Percentiles rank a stretch among this genome's conserved stretches.
phyloP scores from a whole-genome alignment of 2,329 filamentous ascomycete genomes.

The Colletotrichum liaoningense region DNA sequence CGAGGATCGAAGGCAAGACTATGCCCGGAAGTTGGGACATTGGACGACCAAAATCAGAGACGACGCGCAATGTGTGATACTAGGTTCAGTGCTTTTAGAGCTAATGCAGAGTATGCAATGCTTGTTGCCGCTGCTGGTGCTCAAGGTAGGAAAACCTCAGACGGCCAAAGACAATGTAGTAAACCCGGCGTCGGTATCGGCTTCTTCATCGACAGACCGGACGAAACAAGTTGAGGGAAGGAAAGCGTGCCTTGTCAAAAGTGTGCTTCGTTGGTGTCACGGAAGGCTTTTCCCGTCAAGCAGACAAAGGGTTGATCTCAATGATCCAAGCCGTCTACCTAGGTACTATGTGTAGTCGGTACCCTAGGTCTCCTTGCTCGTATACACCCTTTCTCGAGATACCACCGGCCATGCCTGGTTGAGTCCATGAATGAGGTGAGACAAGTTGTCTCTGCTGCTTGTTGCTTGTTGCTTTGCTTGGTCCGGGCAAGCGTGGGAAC shows the following conservation, averaged over 20 bases:
- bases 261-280: neutral
- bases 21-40: neutral
- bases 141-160: constrained; percentile 14
- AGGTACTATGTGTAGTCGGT: neutral
- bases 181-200: constrained; percentile 13
- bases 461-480: constrained; percentile 15
- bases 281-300: neutral
- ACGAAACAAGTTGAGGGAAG: neutral
- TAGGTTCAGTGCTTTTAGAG: constrained; percentile 19
- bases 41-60: neutral
- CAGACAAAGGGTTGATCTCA: neutral
- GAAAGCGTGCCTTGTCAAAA: neutral
- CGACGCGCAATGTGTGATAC: constrained; percentile 11
- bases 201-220: neutral
- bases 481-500: constrained; percentile 26
- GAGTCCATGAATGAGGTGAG: constrained; percentile 22
- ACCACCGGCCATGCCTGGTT: constrained; percentile 11
- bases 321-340: neutral
- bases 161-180: constrained; percentile 12
- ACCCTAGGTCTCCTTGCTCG: neutral
- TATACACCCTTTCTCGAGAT: constrained; percentile 1
- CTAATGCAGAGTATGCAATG: constrained; percentile 15
- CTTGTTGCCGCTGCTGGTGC: neutral
- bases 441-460: constrained; percentile 18
- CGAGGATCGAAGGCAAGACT: neutral